Conservation (phyloP, 345 rosid genomes). For the Salix arbutifolia region DNA sequence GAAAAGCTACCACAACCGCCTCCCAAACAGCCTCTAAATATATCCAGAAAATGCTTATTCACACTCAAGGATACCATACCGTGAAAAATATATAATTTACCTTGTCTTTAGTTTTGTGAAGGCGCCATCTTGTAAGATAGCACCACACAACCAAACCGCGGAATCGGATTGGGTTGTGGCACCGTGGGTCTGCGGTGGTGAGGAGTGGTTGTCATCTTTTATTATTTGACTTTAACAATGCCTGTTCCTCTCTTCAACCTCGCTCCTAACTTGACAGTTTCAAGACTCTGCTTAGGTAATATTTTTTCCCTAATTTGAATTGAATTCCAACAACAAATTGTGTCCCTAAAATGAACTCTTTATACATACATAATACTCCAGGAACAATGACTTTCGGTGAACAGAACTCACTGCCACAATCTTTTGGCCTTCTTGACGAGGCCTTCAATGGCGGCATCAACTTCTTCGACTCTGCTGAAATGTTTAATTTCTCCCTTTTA, state of each 20-base stretch:
- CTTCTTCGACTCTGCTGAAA: slow-evolving; percentile 70
- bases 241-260: slow-evolving; percentile 44
- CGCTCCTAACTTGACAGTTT: slow-evolving; percentile 41
- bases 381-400: slow-evolving; percentile 70
- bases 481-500: slow-evolving; percentile 19
- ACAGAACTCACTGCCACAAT: slow-evolving; percentile 44
- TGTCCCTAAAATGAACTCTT: background rate
- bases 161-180: too few species aligned
- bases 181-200: too few species aligned
- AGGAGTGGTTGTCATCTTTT: too few species aligned
- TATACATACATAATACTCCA: slow-evolving; percentile 3
- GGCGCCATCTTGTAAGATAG: too few species aligned
- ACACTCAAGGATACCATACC: too few species aligned
- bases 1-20: too few species aligned
- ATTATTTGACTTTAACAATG: slow-evolving; percentile 14
- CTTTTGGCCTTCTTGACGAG: slow-evolving; percentile 55
- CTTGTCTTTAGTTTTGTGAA: too few species aligned
- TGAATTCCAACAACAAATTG: background rate
- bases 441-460: slow-evolving; percentile 53
- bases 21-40: too few species aligned
- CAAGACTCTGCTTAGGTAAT: slow-evolving; percentile 55
- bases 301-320: too few species aligned
- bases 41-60: too few species aligned
- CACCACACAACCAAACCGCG: too few species aligned
- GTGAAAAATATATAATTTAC: too few species aligned